A percentile compares a stretch with the other conserved stretches of the same genome.
Evolutionary conservation across 371 early-diverging fungal species (phyloP).

Genomic region (Coemansia sp.): DNA sequence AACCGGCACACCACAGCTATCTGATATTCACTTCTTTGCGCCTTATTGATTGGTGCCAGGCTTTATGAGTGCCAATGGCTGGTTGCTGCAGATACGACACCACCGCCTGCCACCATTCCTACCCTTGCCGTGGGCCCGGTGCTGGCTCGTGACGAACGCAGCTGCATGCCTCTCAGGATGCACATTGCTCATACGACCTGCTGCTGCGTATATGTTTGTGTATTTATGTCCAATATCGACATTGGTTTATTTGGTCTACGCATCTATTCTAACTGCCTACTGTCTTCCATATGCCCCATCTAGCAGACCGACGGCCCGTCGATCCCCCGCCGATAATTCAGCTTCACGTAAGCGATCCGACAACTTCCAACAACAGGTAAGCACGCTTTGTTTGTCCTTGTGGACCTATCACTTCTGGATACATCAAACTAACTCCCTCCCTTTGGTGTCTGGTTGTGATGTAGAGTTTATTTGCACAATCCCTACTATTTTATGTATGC

Average conservation of each 20-base stretch:
- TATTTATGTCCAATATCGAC: not conserved
- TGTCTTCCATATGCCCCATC: not conserved
- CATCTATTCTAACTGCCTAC: not conserved
- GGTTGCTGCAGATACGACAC: not conserved
- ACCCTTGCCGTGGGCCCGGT: not conserved
- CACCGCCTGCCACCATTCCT: not conserved
- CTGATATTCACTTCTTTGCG: not conserved
- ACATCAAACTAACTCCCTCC: not conserved
- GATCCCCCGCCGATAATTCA: slow-evolving; percentile 95
- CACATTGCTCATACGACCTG: too few species aligned
- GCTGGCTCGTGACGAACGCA: slow-evolving; percentile 4
- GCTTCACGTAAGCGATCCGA: slow-evolving; percentile 66
- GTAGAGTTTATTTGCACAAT: slow-evolving; percentile 52
- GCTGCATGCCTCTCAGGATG: not conserved
- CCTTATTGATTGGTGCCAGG: not conserved
- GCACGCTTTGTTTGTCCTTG: not conserved
- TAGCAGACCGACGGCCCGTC: slow-evolving; percentile 90
- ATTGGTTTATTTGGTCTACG: not conserved
- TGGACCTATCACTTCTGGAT: not conserved
- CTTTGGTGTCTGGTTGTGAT: not conserved
- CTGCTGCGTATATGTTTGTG: not conserved
- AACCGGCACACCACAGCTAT: too few species aligned
- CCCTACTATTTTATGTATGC: slow-evolving; percentile 58
- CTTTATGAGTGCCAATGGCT: not conserved
- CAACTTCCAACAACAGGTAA: slow-evolving; percentile 44